Evolutionary conservation across 2,329 filamentous ascomycete species (phyloP).

Genomic region (Pestalotiopsis sp.): DNA sequence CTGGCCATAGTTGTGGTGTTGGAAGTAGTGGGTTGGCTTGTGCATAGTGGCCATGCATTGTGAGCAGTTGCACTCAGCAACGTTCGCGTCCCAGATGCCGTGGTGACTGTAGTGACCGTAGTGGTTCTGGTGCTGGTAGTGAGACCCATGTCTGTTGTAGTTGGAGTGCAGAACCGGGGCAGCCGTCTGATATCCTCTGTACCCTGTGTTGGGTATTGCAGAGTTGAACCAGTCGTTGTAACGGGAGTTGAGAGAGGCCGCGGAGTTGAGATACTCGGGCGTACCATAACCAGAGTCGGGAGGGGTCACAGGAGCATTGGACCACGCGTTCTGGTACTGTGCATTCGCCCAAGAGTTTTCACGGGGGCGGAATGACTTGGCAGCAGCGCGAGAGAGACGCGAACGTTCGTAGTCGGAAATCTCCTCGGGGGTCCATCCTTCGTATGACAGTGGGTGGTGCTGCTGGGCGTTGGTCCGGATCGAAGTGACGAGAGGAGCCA

Average conservation of each 20-base stretch:
- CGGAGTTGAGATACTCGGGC: conserved; percentile 60
- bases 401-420: conserved; percentile 56
- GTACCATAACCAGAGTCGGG: conserved; percentile 66
- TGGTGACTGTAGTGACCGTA: conserved; percentile 47
- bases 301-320: conserved; percentile 55
- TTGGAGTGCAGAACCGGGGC: conserved; percentile 34
- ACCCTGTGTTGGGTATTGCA: conserved; percentile 32
- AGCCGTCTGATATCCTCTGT: conserved; percentile 47
- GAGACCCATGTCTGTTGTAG: conserved; percentile 39
- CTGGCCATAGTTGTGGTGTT: conserved; percentile 53
- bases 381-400: conserved; percentile 28
- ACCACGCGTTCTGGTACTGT: conserved; percentile 43
- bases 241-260: conserved; percentile 55
- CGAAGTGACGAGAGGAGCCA: conserved; percentile 50
- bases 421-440: conserved; percentile 57
- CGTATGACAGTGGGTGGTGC: conserved; percentile 40
- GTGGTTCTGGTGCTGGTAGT: conserved; percentile 43
- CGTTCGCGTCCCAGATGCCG: conserved; percentile 54
- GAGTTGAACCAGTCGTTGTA: conserved; percentile 62
- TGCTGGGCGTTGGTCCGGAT: conserved; percentile 32
- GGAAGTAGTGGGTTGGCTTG: conserved; percentile 53
- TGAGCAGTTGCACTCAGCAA: conserved; percentile 53
- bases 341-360: conserved; percentile 45
- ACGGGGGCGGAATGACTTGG: conserved; percentile 43
- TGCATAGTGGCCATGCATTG: conserved; percentile 46